Base-by-base conservation (phyloP, 164 flowering plant genomes). In the Malania oleifera region DNA sequence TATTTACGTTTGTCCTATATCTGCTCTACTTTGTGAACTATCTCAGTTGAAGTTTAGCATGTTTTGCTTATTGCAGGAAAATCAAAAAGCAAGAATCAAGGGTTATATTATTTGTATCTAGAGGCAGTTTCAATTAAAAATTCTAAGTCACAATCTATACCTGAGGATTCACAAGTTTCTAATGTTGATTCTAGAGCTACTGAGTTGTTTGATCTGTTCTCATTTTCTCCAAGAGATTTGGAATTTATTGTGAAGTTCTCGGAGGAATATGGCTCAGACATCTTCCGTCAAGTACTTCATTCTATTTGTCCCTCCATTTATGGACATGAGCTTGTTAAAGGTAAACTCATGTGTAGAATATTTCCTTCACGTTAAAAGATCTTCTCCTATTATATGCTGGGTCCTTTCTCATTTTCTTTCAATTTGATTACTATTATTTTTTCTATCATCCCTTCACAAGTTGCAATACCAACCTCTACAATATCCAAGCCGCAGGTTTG, bases 321-420 rank as follows among this genome's bases (percentile, higher is more conserved):
- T 70, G 99, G 99, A 14, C 97, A 95, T 74, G 99, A 91, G 67
- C 95, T 95, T 75, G 95, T 91, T 40, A 95, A 91, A 85, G 96
- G 99, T 89, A 58, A 22, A 0, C 50, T 46, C 7, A 10, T 7
- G 2, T 1, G 20, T 20, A 4, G 17, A 2, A 20, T 20, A 4
- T 19, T 2, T 59, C 38, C 34, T 34, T 44, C 24, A 58, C n/a
- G 25, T n/a, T 15, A 24, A 28, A 56, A 20, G 9, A 1, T 37
- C 31, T 26, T 29, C 23, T 15, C 13, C 17, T 23, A 2, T 35
- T 45, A n/a, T 35, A 35, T 2, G 19, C 3, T 14, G 9, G 1
- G 4, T 17, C n/a, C 1, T 43, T 43, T 8, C 20, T 4, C 19
- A 17, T 17, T 43, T 43, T 43, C 46, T 43, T 39, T 43, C 1